phyloP scores from a whole-genome alignment of 306 rosid genomes.

The Cicer chorassanicum region DNA sequence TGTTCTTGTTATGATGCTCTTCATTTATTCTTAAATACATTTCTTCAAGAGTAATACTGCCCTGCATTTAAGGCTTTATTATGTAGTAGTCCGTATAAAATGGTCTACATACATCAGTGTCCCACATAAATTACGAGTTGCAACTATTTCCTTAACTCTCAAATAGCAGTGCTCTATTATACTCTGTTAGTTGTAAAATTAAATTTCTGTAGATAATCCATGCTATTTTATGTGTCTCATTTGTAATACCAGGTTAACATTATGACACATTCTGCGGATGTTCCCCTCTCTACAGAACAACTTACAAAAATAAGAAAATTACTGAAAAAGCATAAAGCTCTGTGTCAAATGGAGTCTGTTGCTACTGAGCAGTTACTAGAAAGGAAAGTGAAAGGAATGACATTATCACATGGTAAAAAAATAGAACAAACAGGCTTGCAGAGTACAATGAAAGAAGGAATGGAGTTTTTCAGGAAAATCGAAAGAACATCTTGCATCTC shows the following conservation, averaged over 20 bases:
- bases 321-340: slow-evolving; percentile 74
- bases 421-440: slow-evolving; percentile 45
- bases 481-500: slow-evolving; percentile 64
- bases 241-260: slow-evolving; percentile 75
- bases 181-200: slow-evolving; percentile 21
- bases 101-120: neutral
- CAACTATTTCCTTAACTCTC: slow-evolving; percentile 21
- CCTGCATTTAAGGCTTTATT: slow-evolving; percentile 2
- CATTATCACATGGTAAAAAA: slow-evolving; percentile 52
- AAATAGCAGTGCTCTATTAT: slow-evolving; percentile 37
- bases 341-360: slow-evolving; percentile 57
- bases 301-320: slow-evolving; percentile 74
- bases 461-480: slow-evolving; percentile 67
- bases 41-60: neutral
- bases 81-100: too few species aligned
- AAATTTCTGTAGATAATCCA: slow-evolving; percentile 23
- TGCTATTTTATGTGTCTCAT: slow-evolving; percentile 44
- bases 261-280: slow-evolving; percentile 78
- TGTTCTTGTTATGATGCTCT: slow-evolving; percentile 38
- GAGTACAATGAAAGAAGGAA: slow-evolving; percentile 54
- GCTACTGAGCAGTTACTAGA: slow-evolving; percentile 52
- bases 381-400: slow-evolving; percentile 47
- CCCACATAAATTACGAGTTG: slow-evolving; percentile 26
- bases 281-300: slow-evolving; percentile 77
- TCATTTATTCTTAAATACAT: slow-evolving; percentile 15